phyloP scores from a whole-genome alignment of 2,329 filamentous ascomycete species.

The Colletotrichum sp. region DNA sequence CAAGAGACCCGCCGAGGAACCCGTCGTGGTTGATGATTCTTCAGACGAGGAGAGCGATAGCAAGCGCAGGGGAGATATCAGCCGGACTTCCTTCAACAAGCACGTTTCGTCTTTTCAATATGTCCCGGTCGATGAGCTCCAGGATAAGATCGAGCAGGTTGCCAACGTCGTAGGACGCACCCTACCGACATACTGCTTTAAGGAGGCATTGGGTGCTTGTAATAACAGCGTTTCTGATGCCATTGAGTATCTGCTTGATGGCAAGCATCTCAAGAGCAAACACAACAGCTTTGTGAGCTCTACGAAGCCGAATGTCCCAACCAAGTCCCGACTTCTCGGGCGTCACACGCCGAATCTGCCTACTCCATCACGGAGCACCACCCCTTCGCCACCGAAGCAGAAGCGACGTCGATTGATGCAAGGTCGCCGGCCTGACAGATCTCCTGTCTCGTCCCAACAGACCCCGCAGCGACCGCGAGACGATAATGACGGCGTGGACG shows the following conservation, averaged over 20 bases:
- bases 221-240: conserved; percentile 41
- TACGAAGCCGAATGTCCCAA: conserved; percentile 26
- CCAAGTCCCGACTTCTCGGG: conserved; percentile 23
- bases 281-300: conserved; percentile 5
- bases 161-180: conserved; percentile 38
- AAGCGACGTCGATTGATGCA: conserved; percentile 37
- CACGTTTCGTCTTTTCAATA: conserved; percentile 49
- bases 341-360: conserved; percentile 14
- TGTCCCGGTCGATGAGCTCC: conserved; percentile 50
- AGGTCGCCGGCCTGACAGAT: conserved; percentile 32
- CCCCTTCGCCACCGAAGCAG: conserved; percentile 34
- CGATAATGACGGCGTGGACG: conserved; percentile 22
- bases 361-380: conserved; percentile 20
- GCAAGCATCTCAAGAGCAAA: conserved; percentile 23
- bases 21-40: conserved; percentile 52
- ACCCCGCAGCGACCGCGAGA: conserved; percentile 30
- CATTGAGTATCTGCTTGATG: conserved; percentile 32
- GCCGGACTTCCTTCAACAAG: conserved; percentile 61
- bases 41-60: conserved; percentile 54
- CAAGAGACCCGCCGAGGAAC: conserved; percentile 42
- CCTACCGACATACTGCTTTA: conserved; percentile 33
- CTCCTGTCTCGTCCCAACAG: conserved; percentile 20
- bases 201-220: conserved; percentile 35
- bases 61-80: conserved; percentile 64
- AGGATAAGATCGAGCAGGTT: conserved; percentile 38